These are phyloP conservation scores for Tuber calosporum DNA, from an alignment of 495 filamentous ascomycete genomes.

Conservation along the genomic window DNA sequence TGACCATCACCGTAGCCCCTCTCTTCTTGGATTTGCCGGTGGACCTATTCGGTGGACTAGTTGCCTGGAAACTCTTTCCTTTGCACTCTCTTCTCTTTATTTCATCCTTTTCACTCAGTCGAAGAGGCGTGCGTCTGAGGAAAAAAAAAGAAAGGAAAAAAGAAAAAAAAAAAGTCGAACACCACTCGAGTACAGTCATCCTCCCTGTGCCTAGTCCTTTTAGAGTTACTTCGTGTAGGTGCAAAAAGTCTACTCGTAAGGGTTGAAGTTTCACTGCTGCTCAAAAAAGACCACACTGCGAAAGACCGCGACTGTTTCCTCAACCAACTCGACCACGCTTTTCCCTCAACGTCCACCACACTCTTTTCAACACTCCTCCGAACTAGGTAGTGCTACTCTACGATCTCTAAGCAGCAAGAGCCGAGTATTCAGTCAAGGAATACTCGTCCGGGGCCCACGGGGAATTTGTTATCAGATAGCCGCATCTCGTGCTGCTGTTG, in stretches of 20 bases:
- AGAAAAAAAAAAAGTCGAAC: neutral
- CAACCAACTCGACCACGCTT: conserved; percentile 27
- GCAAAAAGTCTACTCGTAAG: conserved; percentile 1
- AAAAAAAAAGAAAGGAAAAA: neutral
- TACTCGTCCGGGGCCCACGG: conserved; percentile 35
- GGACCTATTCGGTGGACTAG: conserved; percentile 20
- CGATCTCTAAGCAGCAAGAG: conserved; percentile 16
- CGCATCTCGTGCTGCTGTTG: conserved; percentile 32
- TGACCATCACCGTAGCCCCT: conserved; percentile 28
- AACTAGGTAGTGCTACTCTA: neutral
- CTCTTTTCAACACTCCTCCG: neutral
- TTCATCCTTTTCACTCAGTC: neutral
- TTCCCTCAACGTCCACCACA: conserved; percentile 16
- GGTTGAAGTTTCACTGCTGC: neutral
- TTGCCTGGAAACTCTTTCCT: neutral
- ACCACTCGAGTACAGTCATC: neutral
- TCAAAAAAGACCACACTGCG: neutral
- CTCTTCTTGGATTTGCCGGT: conserved; percentile 24
- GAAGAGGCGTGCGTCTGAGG: neutral
- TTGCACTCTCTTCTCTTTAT: neutral
- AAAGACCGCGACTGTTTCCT: conserved; percentile 18
- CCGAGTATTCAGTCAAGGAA: conserved; percentile 33
- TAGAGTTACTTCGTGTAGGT: conserved; percentile 3
- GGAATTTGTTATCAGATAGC: conserved; percentile 40
- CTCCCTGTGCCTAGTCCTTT: neutral